phyloP scores from a whole-genome alignment of 305 asterid species.

The Fraxinus velutina region DNA sequence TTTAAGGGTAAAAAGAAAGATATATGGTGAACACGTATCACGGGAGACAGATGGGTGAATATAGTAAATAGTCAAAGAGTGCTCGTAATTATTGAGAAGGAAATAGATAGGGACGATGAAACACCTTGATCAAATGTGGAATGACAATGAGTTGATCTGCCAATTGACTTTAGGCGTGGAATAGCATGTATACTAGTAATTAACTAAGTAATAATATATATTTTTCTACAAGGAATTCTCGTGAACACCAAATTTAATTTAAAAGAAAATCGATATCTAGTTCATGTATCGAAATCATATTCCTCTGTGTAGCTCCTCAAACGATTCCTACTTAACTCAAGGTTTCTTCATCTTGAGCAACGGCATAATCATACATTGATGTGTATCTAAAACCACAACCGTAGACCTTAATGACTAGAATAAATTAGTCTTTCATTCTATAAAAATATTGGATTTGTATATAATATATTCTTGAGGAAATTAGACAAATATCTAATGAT shows the following conservation, averaged over 20 bases:
- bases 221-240: background rate
- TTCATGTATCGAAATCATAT: background rate
- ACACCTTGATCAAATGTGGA: background rate
- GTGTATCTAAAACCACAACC: background rate
- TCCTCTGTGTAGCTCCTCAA: background rate
- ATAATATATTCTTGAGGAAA: background rate
- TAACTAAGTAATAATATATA: background rate
- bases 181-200: background rate
- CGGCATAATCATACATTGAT: background rate
- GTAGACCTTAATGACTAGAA: background rate
- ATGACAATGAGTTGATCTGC: background rate
- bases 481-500: background rate
- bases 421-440: background rate
- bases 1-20: background rate
- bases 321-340: background rate
- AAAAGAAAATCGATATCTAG: background rate
- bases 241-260: background rate
- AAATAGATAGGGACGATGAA: background rate
- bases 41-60: background rate
- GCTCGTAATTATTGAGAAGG: background rate
- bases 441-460: background rate
- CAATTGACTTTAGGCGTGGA: background rate
- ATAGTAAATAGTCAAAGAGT: background rate
- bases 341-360: background rate
- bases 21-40: background rate